A percentile compares a stretch with the other conserved stretches of the same genome.
These are phyloP conservation scores for Blastomyces emzantsi DNA, from an alignment of 2,329 filamentous ascomycete genomes.

Conservation along the genomic window DNA sequence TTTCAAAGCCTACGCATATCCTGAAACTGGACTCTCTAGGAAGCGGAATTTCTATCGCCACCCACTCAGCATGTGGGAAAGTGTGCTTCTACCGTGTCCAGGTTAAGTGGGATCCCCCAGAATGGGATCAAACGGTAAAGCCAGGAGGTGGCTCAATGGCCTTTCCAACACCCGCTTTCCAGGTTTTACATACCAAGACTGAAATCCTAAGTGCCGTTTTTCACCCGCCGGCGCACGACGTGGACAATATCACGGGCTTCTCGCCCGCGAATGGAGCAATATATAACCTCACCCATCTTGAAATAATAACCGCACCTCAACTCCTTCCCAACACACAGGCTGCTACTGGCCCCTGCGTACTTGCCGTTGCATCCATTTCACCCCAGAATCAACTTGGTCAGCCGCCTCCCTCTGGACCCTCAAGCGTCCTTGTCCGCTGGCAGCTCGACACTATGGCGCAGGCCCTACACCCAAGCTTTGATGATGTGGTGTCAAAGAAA, in stretches of 20 bases:
- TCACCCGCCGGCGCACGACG: slow-evolving; percentile 19
- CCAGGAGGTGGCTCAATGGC: slow-evolving; percentile 14
- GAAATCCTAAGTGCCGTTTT: slow-evolving; percentile 29
- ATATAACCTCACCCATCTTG: slow-evolving; percentile 63
- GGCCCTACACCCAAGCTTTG: slow-evolving; percentile 64
- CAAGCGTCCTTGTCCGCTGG: slow-evolving; percentile 76
- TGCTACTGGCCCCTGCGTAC: slow-evolving; percentile 50
- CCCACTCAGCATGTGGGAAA: slow-evolving; percentile 52
- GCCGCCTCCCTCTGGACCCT: slow-evolving; percentile 48
- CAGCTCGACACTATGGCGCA: slow-evolving; percentile 60
- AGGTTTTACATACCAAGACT: slow-evolving; percentile 30
- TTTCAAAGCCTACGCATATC: slow-evolving; percentile 9
- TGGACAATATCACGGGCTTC: slow-evolving; percentile 21
- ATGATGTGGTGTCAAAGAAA: slow-evolving; percentile 60
- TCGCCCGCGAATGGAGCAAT: slow-evolving; percentile 22
- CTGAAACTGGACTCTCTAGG: slow-evolving; percentile 3
- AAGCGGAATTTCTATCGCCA: slow-evolving; percentile 31
- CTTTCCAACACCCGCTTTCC: slow-evolving; percentile 31
- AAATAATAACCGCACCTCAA: slow-evolving; percentile 59
- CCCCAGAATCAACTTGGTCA: slow-evolving; percentile 43
- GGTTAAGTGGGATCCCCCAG: slow-evolving; percentile 62
- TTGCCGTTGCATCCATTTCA: slow-evolving; percentile 62
- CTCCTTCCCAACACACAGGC: slow-evolving; percentile 50
- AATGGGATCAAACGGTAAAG: slow-evolving; percentile 40
- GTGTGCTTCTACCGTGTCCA: slow-evolving; percentile 64